Evolutionary conservation across 225 moss, liverwort and hornwort species (phyloP).

Genomic region (Takakia lepidozioides): DNA sequence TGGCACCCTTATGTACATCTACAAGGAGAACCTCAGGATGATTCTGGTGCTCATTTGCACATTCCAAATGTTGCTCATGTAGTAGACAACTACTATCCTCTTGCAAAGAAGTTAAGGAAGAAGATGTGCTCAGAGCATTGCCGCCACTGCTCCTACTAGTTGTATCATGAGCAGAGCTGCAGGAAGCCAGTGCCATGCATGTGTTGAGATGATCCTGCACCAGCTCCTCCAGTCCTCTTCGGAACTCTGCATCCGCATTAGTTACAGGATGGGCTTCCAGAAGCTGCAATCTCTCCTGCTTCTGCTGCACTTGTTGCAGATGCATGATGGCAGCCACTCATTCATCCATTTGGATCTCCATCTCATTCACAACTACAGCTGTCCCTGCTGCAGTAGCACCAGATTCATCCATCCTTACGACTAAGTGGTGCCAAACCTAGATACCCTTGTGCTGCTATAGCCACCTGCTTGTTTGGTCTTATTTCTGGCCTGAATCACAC

Average conservation of each 20-base stretch:
- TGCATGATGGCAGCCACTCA: constrained; percentile 52
- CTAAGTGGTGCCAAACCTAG: no score
- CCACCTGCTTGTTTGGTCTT: no score
- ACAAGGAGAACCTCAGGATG: constrained; percentile 11
- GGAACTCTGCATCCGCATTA: constrained; percentile 70
- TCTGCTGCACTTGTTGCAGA: constrained; percentile 65
- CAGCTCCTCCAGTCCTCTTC: constrained; percentile 70
- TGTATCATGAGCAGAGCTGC: constrained; percentile 52
- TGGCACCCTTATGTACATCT: constrained; percentile 12
- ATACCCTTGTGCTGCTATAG: no score
- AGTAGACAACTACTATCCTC: constrained; percentile 9
- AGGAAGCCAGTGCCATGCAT: constrained; percentile 76
- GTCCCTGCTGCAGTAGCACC: constrained; percentile 4
- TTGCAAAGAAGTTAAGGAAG: constrained; percentile 15
- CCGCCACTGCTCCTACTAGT: constrained; percentile 16
- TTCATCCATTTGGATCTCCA: constrained; percentile 47
- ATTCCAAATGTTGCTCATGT: constrained; percentile 1
- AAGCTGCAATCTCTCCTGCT: constrained; percentile 68
- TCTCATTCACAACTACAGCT: constrained; percentile 8
- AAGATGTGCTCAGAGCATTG: no score
- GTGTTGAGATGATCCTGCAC: constrained; percentile 75
- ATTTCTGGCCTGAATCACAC: no score
- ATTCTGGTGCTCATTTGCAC: neutral
- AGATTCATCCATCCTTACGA: constrained; percentile 22
- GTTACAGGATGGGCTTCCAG: constrained; percentile 72